Base-by-base conservation (phyloP, 2,329 filamentous ascomycete species). In the Scedosporium boydii region DNA sequence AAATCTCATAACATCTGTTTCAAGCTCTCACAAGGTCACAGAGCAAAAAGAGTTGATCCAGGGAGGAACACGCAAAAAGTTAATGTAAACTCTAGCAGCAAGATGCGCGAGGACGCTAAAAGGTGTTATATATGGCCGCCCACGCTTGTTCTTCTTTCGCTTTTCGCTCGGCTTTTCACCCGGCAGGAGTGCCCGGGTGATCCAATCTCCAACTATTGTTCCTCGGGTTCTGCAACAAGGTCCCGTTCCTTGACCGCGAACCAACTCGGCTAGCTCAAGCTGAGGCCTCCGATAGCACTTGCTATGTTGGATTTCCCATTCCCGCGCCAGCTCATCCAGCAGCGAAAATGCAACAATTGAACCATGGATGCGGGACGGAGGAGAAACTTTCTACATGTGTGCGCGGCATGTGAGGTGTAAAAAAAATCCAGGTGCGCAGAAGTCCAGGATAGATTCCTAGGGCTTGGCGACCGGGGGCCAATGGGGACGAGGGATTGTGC, bases 261-360 rank as follows among this genome's bases (percentile, higher is more conserved):
- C n/a, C 16, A 56, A 38, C 9, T 18, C 27, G 48, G 51, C 2
- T 55, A 55, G 51, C 21, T 55, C 12, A 23, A 29, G 12, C 51
- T 18, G 44, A 48, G 51, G 51, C 51, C 23, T 55, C 23, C 51
- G 18, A 27, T 55, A 55, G 51, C n/a, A 18, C 34, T 38, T 6
- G 10, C 34, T 38, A 9, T 38, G 23, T 48, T 23, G 44, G 51
- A 23, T 27, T 55, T 55, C 23, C 18, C 18, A 55, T 27, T 55
- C 23, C 51, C 51, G 51, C 51, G 51, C 51, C 51, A 55, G 51
- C 51, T 55, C 51, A 55, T 55, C 51, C 29, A 55, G 51, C 51
- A 55, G 23, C 51, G 29, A 53, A 55, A 48, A 55, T 55, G 51
- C 51, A 55, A 55, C 51, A 55, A 55, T 55, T 55, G 51, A 55